Conservation (phyloP, 1,284 basidiomycete species). For the Moniliophthora roreri region DNA sequence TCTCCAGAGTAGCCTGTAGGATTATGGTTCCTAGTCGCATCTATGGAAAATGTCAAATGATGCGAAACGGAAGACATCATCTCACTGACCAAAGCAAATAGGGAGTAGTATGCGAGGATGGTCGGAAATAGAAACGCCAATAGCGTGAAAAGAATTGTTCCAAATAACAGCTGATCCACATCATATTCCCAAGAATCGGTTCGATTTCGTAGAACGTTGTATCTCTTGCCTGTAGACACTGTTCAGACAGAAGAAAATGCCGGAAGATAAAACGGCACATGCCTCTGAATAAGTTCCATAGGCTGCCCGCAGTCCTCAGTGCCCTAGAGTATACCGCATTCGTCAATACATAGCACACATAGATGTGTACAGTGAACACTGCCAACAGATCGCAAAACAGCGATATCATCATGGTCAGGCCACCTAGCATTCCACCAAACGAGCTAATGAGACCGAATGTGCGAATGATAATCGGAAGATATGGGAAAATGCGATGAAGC, state of each 20-base stretch:
- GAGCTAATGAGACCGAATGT: constrained; percentile 54
- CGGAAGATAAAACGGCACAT: constrained; percentile 20
- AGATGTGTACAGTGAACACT: constrained; percentile 74
- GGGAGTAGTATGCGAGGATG: constrained; percentile 79
- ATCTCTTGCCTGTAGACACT: constrained; percentile 69
- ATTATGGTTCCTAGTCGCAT: constrained; percentile 60
- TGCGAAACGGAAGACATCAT: constrained; percentile 10
- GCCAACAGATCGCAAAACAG: constrained; percentile 66
- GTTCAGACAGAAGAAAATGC: constrained; percentile 7
- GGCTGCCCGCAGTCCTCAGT: constrained; percentile 59
- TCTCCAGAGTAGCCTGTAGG: constrained; percentile 62
- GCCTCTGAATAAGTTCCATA: constrained; percentile 97
- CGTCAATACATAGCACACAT: constrained; percentile 69
- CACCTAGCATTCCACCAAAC: constrained; percentile 56
- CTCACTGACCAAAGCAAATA: constrained; percentile 73
- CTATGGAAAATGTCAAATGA: constrained; percentile 35
- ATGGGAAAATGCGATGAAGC: constrained; percentile 35
- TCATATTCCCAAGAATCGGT: constrained; percentile 91
- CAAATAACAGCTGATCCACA: constrained; percentile 91
- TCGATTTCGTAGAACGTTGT: constrained; percentile 80
- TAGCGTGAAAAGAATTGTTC: constrained; percentile 93
- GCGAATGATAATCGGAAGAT: constrained; percentile 47
- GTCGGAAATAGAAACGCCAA: constrained; percentile 92
- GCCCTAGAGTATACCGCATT: constrained; percentile 66
- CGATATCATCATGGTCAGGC: constrained; percentile 72